Evolutionary conservation across 768 basidiomycete genomes (phyloP).

Genomic region (Melanogaster broomeanus): DNA sequence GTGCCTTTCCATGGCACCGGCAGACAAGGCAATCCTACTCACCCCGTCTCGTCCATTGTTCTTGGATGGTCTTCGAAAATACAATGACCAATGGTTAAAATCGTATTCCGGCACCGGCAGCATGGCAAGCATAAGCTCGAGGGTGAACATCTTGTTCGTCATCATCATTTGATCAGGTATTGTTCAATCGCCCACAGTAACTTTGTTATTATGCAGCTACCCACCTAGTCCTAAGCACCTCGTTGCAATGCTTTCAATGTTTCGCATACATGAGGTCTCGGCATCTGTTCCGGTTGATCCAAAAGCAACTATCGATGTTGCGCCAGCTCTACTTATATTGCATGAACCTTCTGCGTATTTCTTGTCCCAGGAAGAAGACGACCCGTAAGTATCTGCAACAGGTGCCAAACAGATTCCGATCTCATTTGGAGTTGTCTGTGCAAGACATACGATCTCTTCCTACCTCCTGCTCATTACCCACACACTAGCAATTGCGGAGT

Average conservation of each 20-base stretch:
- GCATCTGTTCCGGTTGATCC: conserved; percentile 22
- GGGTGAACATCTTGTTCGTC: conserved; percentile 59
- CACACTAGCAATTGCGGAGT: conserved; percentile 43
- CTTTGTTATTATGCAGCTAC: conserved; percentile 49
- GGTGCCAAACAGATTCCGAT: background rate
- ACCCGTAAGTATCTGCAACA: conserved; percentile 18
- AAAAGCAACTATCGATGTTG: conserved; percentile 36
- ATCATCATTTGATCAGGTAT: background rate
- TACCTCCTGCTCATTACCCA: conserved; percentile 53
- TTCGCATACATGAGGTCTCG: conserved; percentile 35
- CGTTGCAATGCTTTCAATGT: conserved; percentile 49
- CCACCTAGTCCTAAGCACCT: conserved; percentile 62
- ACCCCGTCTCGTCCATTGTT: conserved; percentile 53
- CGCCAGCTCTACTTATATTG: conserved; percentile 58
- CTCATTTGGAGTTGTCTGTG: conserved; percentile 3
- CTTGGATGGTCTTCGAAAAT: conserved; percentile 40
- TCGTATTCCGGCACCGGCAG: conserved; percentile 40
- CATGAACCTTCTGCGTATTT: conserved; percentile 65
- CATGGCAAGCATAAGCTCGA: conserved; percentile 38
- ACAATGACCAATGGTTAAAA: conserved; percentile 50
- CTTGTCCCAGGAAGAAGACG: conserved; percentile 20
- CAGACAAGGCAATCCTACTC: conserved; percentile 46
- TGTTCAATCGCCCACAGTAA: no score
- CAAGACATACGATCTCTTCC: conserved; percentile 44
- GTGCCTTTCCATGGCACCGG: conserved; percentile 47